These are phyloP conservation scores for Boletellus ananas DNA, from an alignment of 768 basidiomycete genomes.

Conservation along the genomic window DNA sequence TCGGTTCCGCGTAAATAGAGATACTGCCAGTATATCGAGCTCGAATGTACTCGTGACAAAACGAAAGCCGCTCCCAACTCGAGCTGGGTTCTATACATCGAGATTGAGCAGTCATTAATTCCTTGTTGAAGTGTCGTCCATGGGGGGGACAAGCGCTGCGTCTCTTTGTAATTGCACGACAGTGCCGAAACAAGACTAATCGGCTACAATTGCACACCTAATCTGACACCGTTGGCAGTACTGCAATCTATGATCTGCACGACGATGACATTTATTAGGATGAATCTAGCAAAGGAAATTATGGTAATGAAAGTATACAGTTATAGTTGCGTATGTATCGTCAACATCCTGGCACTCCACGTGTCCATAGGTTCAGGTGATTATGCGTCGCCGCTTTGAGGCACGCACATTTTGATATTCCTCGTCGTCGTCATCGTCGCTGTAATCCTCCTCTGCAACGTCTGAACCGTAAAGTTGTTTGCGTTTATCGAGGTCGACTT, in stretches of 20 bases:
- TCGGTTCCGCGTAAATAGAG: too few species aligned
- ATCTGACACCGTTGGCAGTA: background rate
- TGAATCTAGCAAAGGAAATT: slow-evolving; percentile 29
- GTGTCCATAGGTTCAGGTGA: slow-evolving; percentile 21
- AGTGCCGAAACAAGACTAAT: too few species aligned
- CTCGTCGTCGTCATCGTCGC: slow-evolving; percentile 34
- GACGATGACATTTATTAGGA: slow-evolving; percentile 21
- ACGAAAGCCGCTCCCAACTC: too few species aligned
- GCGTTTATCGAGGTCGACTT: slow-evolving; percentile 52
- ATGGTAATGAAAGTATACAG: slow-evolving; percentile 25
- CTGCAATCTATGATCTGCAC: slow-evolving; percentile 16
- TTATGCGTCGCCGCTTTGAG: slow-evolving; percentile 30
- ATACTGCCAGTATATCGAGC: too few species aligned
- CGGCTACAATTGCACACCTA: background rate
- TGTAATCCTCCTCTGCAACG: slow-evolving; percentile 35
- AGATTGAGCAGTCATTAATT: too few species aligned
- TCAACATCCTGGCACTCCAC: slow-evolving; percentile 14
- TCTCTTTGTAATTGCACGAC: too few species aligned
- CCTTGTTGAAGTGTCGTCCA: too few species aligned
- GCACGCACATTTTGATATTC: slow-evolving; percentile 31
- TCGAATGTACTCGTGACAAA: too few species aligned
- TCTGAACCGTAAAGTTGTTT: slow-evolving; percentile 40
- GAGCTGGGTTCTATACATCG: too few species aligned
- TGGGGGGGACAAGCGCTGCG: too few species aligned
- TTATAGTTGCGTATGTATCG: slow-evolving; percentile 23